phyloP scores from a whole-genome alignment of 1,284 basidiomycete genomes.

The Rhodofomes roseus region DNA sequence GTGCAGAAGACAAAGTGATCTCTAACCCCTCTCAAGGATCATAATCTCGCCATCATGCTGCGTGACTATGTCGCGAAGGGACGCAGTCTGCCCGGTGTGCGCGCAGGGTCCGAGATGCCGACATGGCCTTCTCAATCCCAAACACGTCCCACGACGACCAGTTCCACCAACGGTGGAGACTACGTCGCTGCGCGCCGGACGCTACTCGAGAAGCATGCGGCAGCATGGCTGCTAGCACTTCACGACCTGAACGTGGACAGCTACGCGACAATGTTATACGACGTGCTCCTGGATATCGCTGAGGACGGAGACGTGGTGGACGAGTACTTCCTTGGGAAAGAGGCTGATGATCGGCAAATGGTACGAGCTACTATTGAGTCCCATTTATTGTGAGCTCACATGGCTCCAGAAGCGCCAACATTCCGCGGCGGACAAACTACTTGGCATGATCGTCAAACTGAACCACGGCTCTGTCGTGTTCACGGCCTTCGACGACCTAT shows the following conservation, averaged over 20 bases:
- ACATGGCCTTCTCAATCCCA: slow-evolving; percentile 47
- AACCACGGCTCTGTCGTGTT: slow-evolving; percentile 54
- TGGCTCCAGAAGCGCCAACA: slow-evolving; percentile 14
- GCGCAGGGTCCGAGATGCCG: slow-evolving; percentile 36
- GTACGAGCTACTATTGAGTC: slow-evolving; percentile 5
- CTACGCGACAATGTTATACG: slow-evolving; percentile 49
- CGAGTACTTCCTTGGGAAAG: slow-evolving; percentile 21
- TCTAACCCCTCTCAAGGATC: no score
- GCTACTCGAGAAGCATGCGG: slow-evolving; percentile 49
- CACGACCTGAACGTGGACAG: slow-evolving; percentile 51
- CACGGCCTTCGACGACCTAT: slow-evolving; percentile 57
- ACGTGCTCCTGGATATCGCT: slow-evolving; percentile 46
- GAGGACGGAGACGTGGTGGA: slow-evolving; percentile 28
- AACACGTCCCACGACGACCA: slow-evolving; percentile 34
- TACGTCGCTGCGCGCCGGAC: slow-evolving; percentile 55
- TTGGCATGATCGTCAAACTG: slow-evolving; percentile 53
- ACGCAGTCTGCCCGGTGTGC: slow-evolving; percentile 60
- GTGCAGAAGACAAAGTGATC: no score
- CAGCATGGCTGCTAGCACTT: slow-evolving; percentile 61
- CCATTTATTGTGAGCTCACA: background rate
- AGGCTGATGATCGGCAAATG: slow-evolving; percentile 11
- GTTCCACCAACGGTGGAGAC: slow-evolving; percentile 55
- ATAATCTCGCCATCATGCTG: slow-evolving; percentile 55
- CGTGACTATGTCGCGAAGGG: slow-evolving; percentile 58
- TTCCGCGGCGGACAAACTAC: slow-evolving; percentile 32